These are phyloP conservation scores for Chlorella vulgaris DNA, from an alignment of 139 green algal genomes.

Conservation along the genomic window DNA sequence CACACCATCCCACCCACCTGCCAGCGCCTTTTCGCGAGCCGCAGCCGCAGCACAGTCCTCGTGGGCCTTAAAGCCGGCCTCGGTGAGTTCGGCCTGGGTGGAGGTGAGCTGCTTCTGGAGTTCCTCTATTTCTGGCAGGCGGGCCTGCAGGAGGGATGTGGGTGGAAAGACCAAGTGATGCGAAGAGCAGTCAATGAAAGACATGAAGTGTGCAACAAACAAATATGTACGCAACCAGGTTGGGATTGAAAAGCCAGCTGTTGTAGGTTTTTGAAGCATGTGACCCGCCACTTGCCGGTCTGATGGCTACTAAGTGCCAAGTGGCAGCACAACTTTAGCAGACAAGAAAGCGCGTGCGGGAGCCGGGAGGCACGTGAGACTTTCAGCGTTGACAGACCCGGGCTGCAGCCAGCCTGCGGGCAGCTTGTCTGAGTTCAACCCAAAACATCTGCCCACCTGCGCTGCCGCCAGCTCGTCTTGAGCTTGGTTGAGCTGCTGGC, in stretches of 20 bases:
- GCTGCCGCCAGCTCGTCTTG: constrained; percentile 35
- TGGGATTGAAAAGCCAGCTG: too few species aligned
- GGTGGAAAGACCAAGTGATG: too few species aligned
- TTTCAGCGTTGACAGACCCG: too few species aligned
- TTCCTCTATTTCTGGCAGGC: constrained; percentile 67
- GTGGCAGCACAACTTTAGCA: too few species aligned
- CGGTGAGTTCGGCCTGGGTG: constrained; percentile 44
- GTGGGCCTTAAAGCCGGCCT: constrained; percentile 37
- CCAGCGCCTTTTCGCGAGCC: not conserved
- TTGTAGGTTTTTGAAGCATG: too few species aligned
- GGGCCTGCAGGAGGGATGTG: constrained; percentile 37
- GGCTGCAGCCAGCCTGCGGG: too few species aligned
- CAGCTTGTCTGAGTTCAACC: not conserved
- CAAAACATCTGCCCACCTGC: constrained; percentile 2
- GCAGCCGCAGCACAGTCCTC: constrained; percentile 31
- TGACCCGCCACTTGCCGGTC: too few species aligned
- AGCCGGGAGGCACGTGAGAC: not conserved
- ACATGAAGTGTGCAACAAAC: too few species aligned
- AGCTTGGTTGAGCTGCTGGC: not conserved
- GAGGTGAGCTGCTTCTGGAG: constrained; percentile 48
- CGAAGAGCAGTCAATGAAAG: too few species aligned
- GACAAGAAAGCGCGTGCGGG: too few species aligned
- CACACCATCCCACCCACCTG: not conserved
- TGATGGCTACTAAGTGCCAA: too few species aligned
- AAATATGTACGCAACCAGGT: not conserved